These are phyloP conservation scores for Scheffersomyces segobiensis DNA, from an alignment of 1,139 yeast species.

Conservation along the genomic window DNA sequence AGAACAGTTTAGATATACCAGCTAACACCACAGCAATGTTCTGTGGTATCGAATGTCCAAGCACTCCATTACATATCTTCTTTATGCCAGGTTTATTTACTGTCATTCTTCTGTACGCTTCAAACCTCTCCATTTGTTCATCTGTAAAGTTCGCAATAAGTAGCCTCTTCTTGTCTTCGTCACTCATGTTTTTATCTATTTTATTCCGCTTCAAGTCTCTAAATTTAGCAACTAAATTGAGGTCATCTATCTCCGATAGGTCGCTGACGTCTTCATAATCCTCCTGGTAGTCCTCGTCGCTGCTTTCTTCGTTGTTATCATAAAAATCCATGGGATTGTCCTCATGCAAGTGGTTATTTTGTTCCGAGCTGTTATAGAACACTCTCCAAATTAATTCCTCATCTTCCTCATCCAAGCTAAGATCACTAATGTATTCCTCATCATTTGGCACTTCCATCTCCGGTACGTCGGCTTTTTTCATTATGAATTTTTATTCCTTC, in stretches of 20 bases:
- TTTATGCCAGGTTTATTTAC: slow-evolving; percentile 79
- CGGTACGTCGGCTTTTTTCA: not conserved
- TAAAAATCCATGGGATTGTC: not conserved
- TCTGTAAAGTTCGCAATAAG: slow-evolving; percentile 71
- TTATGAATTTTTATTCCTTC: too few relatives aligned
- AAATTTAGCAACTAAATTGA: slow-evolving; percentile 34
- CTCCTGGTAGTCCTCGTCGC: slow-evolving; percentile 11
- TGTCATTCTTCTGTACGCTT: slow-evolving; percentile 81
- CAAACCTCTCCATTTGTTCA: slow-evolving; percentile 88
- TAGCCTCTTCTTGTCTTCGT: slow-evolving; percentile 61
- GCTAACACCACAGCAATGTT: slow-evolving; percentile 81
- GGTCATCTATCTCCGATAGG: slow-evolving; percentile 39
- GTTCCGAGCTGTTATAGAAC: slow-evolving; percentile 33
- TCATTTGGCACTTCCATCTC: slow-evolving; percentile 3
- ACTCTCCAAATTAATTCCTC: slow-evolving; percentile 50
- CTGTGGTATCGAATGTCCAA: slow-evolving; percentile 82
- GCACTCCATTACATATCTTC: slow-evolving; percentile 73
- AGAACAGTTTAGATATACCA: slow-evolving; percentile 83
- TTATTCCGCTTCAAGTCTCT: slow-evolving; percentile 22
- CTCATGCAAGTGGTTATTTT: slow-evolving; percentile 1
- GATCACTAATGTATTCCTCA: slow-evolving; percentile 32
- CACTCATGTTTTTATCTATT: slow-evolving; percentile 26
- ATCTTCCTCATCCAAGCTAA: slow-evolving; percentile 49
- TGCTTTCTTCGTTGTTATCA: not conserved
- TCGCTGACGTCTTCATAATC: slow-evolving; percentile 24